Conservation (phyloP, 345 rosid genomes). For the Euclidium syriacum region DNA sequence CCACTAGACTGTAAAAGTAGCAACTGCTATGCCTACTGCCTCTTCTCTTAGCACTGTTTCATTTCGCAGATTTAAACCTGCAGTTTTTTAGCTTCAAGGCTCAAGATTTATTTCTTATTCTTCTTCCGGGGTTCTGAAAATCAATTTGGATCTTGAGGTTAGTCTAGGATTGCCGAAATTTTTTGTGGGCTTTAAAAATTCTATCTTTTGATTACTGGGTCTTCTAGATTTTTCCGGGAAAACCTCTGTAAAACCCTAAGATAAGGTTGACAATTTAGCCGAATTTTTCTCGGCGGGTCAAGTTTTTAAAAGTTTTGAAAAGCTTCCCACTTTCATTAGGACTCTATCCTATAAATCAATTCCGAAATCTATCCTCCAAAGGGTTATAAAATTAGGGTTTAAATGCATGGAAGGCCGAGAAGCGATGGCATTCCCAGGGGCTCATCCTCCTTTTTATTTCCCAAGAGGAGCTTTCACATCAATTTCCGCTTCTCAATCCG, state of each 20-base stretch:
- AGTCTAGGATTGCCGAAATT: not conserved
- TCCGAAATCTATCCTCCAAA: not conserved
- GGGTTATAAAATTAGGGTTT: constrained; percentile 15
- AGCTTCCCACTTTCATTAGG: constrained; percentile 1
- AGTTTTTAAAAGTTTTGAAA: too few relatives aligned
- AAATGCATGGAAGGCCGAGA: constrained; percentile 98
- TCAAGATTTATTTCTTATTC: constrained; percentile 3
- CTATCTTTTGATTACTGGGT: not conserved
- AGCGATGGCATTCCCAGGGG: constrained; percentile 70
- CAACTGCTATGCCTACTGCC: not conserved
- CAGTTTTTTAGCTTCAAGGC: not conserved
- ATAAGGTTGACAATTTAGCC: too few relatives aligned
- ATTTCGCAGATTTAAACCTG: not conserved
- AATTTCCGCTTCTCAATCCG: constrained; percentile 43
- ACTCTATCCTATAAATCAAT: not conserved
- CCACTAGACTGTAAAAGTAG: not conserved
- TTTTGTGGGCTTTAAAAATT: not conserved
- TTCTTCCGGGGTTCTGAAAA: not conserved
- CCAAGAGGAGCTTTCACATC: constrained; percentile 59
- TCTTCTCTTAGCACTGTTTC: not conserved
- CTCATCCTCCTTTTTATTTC: constrained; percentile 48
- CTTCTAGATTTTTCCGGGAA: not conserved
- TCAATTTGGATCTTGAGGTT: constrained; percentile 37
- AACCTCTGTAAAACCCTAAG: constrained; percentile 19
- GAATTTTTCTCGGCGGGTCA: too few relatives aligned